These are phyloP conservation scores for Aspergillus sp. DNA, from an alignment of 2,329 filamentous ascomycete species.

Conservation along the genomic window DNA sequence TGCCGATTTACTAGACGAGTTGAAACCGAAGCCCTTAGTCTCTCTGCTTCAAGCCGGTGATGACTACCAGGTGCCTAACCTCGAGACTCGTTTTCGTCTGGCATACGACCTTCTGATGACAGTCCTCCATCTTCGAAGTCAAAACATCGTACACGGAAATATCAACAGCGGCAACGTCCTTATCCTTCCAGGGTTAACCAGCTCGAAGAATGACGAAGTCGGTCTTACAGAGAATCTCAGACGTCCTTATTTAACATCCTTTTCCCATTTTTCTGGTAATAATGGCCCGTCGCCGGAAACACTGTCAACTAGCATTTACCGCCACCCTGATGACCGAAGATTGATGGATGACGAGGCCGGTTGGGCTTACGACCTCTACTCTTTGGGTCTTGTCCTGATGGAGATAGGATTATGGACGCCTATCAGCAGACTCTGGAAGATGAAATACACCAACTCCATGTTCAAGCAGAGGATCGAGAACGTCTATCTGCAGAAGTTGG, in stretches of 20 bases:
- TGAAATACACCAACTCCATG: conserved; percentile 55
- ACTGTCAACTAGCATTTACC: conserved; percentile 52
- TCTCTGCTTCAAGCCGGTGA: conserved; percentile 38
- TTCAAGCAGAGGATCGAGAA: conserved; percentile 60
- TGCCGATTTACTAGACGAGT: conserved; percentile 28
- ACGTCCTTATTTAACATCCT: conserved; percentile 52
- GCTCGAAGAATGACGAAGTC: conserved; percentile 27
- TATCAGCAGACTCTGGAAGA: conserved; percentile 56
- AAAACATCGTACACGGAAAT: conserved; percentile 54
- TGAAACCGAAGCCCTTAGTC: conserved; percentile 36
- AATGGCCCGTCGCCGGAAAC: conserved; percentile 42
- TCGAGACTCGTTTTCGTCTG: conserved; percentile 57
- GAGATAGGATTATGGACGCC: conserved; percentile 61
- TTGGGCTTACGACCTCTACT: conserved; percentile 52
- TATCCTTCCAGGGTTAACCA: conserved; percentile 44
- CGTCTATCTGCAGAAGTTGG: conserved; percentile 55
- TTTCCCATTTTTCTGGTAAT: conserved; percentile 52
- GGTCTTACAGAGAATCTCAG: conserved; percentile 41
- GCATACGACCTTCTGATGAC: conserved; percentile 54
- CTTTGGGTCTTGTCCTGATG: conserved; percentile 54
- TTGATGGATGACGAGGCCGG: conserved; percentile 30
- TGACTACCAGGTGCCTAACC: conserved; percentile 44
- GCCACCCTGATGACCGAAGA: conserved; percentile 48
- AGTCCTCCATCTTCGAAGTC: conserved; percentile 50
- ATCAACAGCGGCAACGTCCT: conserved; percentile 60